phyloP scores from a whole-genome alignment of 2,329 filamentous ascomycete genomes.

The Phymatotrichopsis omnivora region DNA sequence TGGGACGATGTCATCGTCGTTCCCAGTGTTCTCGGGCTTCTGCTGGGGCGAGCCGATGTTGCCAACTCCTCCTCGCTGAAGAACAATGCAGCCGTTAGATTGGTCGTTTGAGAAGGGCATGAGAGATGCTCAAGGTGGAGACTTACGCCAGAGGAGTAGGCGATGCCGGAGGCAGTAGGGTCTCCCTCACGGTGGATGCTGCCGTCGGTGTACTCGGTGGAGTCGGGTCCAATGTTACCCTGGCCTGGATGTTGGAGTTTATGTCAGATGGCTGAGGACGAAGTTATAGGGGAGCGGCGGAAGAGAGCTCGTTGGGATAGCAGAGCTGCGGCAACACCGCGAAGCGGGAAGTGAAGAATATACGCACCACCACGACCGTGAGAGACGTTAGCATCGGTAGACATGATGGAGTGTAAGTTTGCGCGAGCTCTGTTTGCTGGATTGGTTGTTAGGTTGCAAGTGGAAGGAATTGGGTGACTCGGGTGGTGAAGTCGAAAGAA shows the following conservation, averaged over 20 bases:
- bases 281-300: background rate
- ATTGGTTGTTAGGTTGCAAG: no score
- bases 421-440: no score
- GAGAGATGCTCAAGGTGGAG: background rate
- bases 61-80: conserved; percentile 31
- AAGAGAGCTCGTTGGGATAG: no score
- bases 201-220: conserved; percentile 52
- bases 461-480: no score
- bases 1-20: conserved; percentile 46
- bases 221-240: conserved; percentile 51
- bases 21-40: conserved; percentile 31
- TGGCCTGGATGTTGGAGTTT: conserved; percentile 12
- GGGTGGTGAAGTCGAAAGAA: no score
- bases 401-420: background rate
- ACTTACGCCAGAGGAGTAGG: conserved; percentile 31
- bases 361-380: conserved; percentile 22
- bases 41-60: conserved; percentile 29
- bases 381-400: conserved; percentile 14
- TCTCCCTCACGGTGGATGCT: conserved; percentile 48
- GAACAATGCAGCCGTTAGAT: conserved; percentile 7
- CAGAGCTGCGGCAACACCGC: no score
- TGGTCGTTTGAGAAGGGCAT: background rate
- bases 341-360: no score
- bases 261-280: background rate
- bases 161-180: conserved; percentile 30